A percentile compares a stretch with the other conserved stretches of the same genome.
phyloP scores from a whole-genome alignment of 2,329 filamentous ascomycete genomes.

The Arthroderma sp. region DNA sequence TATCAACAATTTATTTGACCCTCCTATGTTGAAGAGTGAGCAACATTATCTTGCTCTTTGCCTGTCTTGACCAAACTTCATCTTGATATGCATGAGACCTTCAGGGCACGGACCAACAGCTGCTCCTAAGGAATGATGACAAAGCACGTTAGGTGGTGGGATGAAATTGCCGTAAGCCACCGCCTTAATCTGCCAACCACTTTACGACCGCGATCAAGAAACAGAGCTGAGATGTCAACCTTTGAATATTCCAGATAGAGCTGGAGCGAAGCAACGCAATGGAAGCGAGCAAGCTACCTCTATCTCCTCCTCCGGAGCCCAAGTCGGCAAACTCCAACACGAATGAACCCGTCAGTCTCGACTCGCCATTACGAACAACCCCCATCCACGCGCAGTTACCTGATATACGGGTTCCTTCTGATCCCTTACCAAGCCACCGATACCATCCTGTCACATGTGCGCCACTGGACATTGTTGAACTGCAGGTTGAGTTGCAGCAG shows the following conservation, averaged over 20 bases:
- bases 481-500: slow-evolving; percentile 24
- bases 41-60: background rate
- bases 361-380: slow-evolving; percentile 26
- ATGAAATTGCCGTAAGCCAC: background rate
- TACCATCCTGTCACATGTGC: slow-evolving; percentile 32
- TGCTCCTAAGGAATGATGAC: background rate
- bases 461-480: slow-evolving; percentile 23
- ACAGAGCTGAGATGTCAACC: background rate
- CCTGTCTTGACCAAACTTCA: background rate
- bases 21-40: background rate
- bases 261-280: background rate
- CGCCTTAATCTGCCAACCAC: background rate
- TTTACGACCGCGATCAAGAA: background rate
- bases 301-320: slow-evolving; percentile 28
- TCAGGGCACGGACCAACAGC: background rate
- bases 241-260: background rate
- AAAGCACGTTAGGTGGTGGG: background rate
- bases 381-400: slow-evolving; percentile 30
- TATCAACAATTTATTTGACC: background rate
- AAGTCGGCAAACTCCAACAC: slow-evolving; percentile 8
- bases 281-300: slow-evolving; percentile 18
- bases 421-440: slow-evolving; percentile 23
- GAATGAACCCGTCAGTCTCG: slow-evolving; percentile 21
- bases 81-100: background rate
- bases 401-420: slow-evolving; percentile 30